Evolutionary conservation across 164 flowering plant species (phyloP).

Genomic region (grape (Vitis vinifera)): ASM3070453v1 NC_081815.1:1425501-1426000

Average conservation of each 20-base stretch:
- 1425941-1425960: conserved; percentile 8
- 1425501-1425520: conserved; percentile 12
- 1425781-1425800: conserved; percentile 4
- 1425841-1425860: background rate
- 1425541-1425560: conserved; percentile 3
- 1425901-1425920: background rate
- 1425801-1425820: background rate
- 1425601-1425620: conserved; percentile 2
- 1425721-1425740: background rate
- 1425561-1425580: background rate
- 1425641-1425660: conserved; percentile 4
- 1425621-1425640: background rate
- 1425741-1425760: background rate
- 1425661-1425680: conserved; percentile 1
- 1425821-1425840: background rate
- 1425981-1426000: conserved; percentile 15
- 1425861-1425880: background rate
- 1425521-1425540: conserved; percentile 11
- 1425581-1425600: conserved; percentile 4
- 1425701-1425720: background rate
- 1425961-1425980: conserved; percentile 17
- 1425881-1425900: conserved; percentile 1
- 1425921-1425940: background rate
- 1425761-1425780: background rate
- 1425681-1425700: background rate